These are phyloP conservation scores for Hericium alpestre DNA, from an alignment of 768 basidiomycete species.

Conservation along the genomic window DNA sequence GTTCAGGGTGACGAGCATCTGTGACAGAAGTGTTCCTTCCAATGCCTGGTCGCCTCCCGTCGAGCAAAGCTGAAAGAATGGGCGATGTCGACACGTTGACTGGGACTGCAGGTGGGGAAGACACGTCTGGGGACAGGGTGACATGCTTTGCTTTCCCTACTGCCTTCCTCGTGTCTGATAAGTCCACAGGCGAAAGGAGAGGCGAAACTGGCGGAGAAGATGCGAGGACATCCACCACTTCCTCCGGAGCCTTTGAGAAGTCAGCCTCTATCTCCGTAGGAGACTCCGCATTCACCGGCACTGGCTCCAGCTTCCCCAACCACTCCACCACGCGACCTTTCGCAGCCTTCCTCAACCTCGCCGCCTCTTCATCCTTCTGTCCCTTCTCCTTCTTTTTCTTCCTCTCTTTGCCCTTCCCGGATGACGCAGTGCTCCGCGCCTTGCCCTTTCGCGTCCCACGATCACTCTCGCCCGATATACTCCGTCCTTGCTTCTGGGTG, in stretches of 20 bases:
- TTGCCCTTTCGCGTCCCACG: conserved; percentile 11
- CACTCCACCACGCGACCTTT: conserved; percentile 72
- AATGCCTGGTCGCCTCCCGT: neutral
- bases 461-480: conserved; percentile 8
- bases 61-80: neutral
- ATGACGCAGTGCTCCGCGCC: conserved; percentile 5
- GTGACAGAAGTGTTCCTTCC: neutral
- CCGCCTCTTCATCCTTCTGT: conserved; percentile 24
- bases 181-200: neutral
- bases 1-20: conserved; percentile 5
- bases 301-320: conserved; percentile 55
- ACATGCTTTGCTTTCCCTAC: too few species aligned
- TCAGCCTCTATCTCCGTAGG: neutral
- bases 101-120: neutral
- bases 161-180: neutral
- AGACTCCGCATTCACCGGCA: neutral
- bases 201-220: neutral
- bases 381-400: conserved; percentile 20
- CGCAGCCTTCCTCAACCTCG: conserved; percentile 33
- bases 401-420: conserved; percentile 11
- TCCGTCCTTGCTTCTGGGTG: conserved; percentile 9
- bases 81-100: neutral
- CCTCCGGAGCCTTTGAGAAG: neutral
- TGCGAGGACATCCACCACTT: neutral
- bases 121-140: too few species aligned